Conservation (phyloP, 2,329 filamentous ascomycete species). For the Trichoderma harzianum region DNA sequence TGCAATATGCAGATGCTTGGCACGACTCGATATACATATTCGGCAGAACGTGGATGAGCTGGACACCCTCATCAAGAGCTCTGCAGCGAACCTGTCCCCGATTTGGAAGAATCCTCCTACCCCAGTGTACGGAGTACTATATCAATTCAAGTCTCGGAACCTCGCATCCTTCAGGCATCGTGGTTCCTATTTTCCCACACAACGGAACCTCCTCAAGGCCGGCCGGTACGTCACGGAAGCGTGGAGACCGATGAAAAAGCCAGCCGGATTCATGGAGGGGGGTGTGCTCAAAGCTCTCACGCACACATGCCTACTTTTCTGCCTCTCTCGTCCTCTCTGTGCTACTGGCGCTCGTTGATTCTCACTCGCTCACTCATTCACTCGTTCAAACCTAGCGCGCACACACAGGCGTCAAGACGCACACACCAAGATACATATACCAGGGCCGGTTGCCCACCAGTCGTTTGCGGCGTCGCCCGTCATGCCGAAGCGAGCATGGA, state of each 20-base stretch:
- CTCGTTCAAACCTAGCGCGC: not conserved
- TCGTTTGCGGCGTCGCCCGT: not conserved
- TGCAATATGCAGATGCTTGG: not conserved
- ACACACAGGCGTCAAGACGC: not conserved
- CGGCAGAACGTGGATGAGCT: conserved; percentile 1
- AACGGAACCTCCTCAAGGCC: not conserved
- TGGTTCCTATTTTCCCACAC: not conserved
- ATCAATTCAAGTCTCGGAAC: not conserved
- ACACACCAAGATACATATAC: not conserved
- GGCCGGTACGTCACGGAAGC: not conserved
- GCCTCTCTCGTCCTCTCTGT: not conserved
- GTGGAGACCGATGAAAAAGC: not conserved
- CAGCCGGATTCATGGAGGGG: not conserved
- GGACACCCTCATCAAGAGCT: conserved; percentile 2
- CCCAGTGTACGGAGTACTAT: not conserved
- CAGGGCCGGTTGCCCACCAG: not conserved
- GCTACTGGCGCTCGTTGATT: not conserved
- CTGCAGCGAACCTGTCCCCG: not conserved
- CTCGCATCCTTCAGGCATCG: not conserved
- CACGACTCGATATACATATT: not conserved
- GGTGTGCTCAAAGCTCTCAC: not conserved
- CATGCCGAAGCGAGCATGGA: not conserved
- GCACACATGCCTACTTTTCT: not conserved
- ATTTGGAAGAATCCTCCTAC: conserved; percentile 1
- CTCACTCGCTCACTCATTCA: not conserved